Base-by-base conservation (phyloP, 1,284 basidiomycete species). In the Boletus hoseneyae region DNA sequence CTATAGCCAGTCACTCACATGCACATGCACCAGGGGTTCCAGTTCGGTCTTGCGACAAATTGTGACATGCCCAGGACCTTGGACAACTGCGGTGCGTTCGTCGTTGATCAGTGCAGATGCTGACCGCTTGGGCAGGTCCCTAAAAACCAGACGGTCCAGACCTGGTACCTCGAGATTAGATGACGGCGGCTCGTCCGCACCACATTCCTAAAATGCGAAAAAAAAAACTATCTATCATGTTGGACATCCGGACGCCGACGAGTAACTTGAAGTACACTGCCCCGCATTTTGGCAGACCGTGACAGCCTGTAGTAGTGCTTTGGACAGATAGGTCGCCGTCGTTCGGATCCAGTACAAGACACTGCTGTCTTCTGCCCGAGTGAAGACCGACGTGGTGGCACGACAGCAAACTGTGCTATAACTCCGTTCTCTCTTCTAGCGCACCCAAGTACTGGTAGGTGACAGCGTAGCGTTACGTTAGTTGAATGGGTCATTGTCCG, bases 191-290 rank as follows among this genome's bases (percentile, higher is more conserved):
- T 29, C 7, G 7, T 29, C 8, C 27, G 27, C 10, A 29, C 29
- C 29, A 7, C 29, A 13, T 30, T 30, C 29, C 29, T 30, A 30
- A 30, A 34, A 6, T 8, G n/a, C n/a, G 33, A 34, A 16, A 23
- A 9, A 34, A 25, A 11, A 23, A 33, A 35, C 29, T 25, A 16
- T 38, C 21, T 42, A 30, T 39, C 53, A 57, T 15, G 34, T 48
- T 54, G 34, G 29, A 18, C 12, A 27, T 32, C 27, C 19, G 23
- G 12, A 30, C 23, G 19, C 9, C n/a, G 30, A 36, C 34, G 30
- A 21, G 32, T 12, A 6, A n/a, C n/a, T n/a, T n/a, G n/a, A 21
- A 21, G 21, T 21, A 37, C 21, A 15, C 13, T 30, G 27, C 23
- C 19, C 25, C 18, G 25, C 27, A 19, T 13, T n/a, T 39, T 21